These are phyloP conservation scores for Globisporangium lucens DNA, from an alignment of 352 stramenopile species.

Conservation along the genomic window DNA sequence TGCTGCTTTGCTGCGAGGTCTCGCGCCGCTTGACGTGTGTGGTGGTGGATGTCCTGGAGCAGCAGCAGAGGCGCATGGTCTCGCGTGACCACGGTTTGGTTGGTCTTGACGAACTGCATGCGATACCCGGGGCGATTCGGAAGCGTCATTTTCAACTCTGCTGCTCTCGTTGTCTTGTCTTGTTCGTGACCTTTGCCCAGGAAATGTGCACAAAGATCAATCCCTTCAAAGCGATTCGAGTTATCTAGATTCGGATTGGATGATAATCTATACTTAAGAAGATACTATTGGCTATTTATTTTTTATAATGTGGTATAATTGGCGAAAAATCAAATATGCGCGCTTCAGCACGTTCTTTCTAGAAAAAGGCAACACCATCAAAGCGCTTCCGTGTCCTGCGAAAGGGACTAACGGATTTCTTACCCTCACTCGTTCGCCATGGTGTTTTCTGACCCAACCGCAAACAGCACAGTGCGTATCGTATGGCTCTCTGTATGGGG, in stretches of 20 bases:
- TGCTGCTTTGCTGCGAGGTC: not conserved
- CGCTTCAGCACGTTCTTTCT: constrained; percentile 10
- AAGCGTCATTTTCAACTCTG: constrained; percentile 55
- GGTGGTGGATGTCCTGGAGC: not conserved
- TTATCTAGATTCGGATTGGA: not conserved
- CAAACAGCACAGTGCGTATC: not conserved
- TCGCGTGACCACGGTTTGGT: constrained; percentile 8
- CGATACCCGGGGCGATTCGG: constrained; percentile 39
- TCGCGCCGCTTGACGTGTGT: not conserved
- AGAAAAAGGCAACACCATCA: constrained; percentile 1
- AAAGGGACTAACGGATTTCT: not conserved
- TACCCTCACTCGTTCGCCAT: not conserved
- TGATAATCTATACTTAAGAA: not conserved
- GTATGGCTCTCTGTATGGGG: not conserved
- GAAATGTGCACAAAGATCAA: not conserved
- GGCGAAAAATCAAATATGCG: constrained; percentile 6
- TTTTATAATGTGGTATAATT: constrained; percentile 7
- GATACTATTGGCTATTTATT: not conserved
- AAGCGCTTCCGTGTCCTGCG: not conserved
- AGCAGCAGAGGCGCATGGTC: constrained; percentile 21
- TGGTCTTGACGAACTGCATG: constrained; percentile 15
- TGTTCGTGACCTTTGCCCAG: not conserved
- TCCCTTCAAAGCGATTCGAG: not conserved
- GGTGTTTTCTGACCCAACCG: constrained; percentile 7
- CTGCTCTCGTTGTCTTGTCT: constrained; percentile 9